Conservation (phyloP, 2,329 filamentous ascomycete species). For the Monilinia aucupariae region DNA sequence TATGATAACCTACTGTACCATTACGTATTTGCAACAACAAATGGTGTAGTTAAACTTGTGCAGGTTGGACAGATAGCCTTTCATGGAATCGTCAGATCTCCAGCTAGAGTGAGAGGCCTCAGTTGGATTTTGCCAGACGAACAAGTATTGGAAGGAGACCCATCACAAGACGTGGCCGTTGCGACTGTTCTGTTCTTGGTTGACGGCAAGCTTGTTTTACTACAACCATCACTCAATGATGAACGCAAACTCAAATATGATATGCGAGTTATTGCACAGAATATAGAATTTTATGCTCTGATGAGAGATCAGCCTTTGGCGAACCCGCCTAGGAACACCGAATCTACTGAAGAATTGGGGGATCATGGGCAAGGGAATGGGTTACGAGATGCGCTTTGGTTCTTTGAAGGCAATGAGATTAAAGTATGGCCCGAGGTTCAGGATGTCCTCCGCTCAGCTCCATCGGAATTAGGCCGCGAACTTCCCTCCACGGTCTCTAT, state of each 20-base stretch:
- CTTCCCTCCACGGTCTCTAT: constrained; percentile 70
- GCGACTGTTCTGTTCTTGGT: constrained; percentile 95
- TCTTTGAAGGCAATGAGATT: constrained; percentile 82
- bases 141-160: constrained; percentile 84
- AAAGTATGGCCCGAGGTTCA: constrained; percentile 86
- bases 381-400: constrained; percentile 85
- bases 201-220: constrained; percentile 87
- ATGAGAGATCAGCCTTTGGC: constrained; percentile 72
- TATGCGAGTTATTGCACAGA: constrained; percentile 93
- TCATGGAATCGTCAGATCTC: constrained; percentile 90
- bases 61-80: constrained; percentile 98
- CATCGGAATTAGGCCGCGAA: constrained; percentile 60
- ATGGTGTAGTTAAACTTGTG: constrained; percentile 67
- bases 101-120: constrained; percentile 82
- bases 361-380: constrained; percentile 29
- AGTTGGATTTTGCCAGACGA: constrained; percentile 94
- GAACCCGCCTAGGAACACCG: constrained; percentile 21
- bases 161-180: constrained; percentile 88
- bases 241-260: constrained; percentile 90
- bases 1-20: constrained; percentile 95
- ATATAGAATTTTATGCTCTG: constrained; percentile 90
- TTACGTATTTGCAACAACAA: constrained; percentile 74
- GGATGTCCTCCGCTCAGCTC: constrained; percentile 69
- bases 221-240: constrained; percentile 80
- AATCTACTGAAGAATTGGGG: constrained; percentile 16